Evolutionary conservation across 148 eudicot genomes (phyloP).

Genomic region (Tetragonia tetragonoides): DNA sequence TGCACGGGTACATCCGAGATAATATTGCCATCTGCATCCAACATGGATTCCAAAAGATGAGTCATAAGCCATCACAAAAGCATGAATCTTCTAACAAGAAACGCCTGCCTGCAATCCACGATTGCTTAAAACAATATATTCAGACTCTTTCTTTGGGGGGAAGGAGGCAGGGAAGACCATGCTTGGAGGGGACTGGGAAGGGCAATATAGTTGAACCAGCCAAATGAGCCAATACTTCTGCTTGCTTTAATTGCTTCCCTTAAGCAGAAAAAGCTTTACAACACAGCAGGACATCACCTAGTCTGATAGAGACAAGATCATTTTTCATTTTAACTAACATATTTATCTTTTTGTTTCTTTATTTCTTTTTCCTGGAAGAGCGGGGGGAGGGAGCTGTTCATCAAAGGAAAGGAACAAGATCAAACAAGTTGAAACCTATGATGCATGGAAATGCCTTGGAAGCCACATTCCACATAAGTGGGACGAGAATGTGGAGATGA

Average conservation of each 20-base stretch:
- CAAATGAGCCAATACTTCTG: neutral
- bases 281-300: neutral
- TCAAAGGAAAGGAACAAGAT: no score
- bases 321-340: neutral
- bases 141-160: neutral
- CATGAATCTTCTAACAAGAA: neutral
- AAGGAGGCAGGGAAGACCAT: neutral
- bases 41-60: neutral
- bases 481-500: no score
- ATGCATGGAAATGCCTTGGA: no score
- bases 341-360: no score
- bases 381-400: no score
- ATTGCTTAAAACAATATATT: neutral
- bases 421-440: no score
- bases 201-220: neutral
- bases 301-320: neutral
- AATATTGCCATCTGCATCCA: conserved; percentile 74
- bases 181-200: neutral
- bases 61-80: neutral
- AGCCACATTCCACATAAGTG: no score
- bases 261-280: neutral
- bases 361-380: no score
- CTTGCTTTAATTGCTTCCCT: neutral
- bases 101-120: neutral
- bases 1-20: conserved; percentile 89